Evolutionary conservation across 2,329 filamentous ascomycete species (phyloP).

Genomic region (Aspergillus candidus): DNA sequence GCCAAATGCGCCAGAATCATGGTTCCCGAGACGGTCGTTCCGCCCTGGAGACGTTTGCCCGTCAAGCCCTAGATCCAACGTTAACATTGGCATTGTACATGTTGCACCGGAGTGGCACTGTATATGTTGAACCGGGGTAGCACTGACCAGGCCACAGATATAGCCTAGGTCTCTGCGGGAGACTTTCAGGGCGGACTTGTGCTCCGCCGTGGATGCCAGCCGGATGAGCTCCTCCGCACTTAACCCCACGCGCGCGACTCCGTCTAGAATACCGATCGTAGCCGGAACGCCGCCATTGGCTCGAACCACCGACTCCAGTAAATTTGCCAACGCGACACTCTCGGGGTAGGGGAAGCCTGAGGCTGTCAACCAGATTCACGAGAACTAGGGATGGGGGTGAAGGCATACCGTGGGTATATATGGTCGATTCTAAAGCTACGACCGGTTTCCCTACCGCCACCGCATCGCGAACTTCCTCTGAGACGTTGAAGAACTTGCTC

Average conservation of each 20-base stretch:
- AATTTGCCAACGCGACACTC: slow-evolving; percentile 68
- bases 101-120: slow-evolving; percentile 22
- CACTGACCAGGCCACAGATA: slow-evolving; percentile 65
- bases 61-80: slow-evolving; percentile 48
- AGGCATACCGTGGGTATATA: slow-evolving; percentile 79
- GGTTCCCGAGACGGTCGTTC: slow-evolving; percentile 88
- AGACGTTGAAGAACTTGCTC: slow-evolving; percentile 59
- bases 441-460: slow-evolving; percentile 69
- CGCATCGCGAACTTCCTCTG: slow-evolving; percentile 76
- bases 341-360: slow-evolving; percentile 64
- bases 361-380: slow-evolving; percentile 1
- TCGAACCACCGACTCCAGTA: slow-evolving; percentile 76
- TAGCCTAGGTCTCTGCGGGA: slow-evolving; percentile 83
- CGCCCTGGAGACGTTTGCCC: slow-evolving; percentile 69
- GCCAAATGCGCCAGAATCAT: slow-evolving; percentile 83
- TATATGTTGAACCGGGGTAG: not conserved
- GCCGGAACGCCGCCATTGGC: slow-evolving; percentile 77
- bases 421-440: slow-evolving; percentile 89
- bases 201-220: slow-evolving; percentile 60
- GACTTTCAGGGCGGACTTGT: slow-evolving; percentile 67
- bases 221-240: slow-evolving; percentile 63
- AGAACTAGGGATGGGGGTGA: not conserved
- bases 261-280: slow-evolving; percentile 81
- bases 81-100: slow-evolving; percentile 1
- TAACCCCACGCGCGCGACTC: slow-evolving; percentile 75